Evolutionary conservation across 2,329 filamentous ascomycete genomes (phyloP).

Genomic region (Herpotrichia juniperi): DNA sequence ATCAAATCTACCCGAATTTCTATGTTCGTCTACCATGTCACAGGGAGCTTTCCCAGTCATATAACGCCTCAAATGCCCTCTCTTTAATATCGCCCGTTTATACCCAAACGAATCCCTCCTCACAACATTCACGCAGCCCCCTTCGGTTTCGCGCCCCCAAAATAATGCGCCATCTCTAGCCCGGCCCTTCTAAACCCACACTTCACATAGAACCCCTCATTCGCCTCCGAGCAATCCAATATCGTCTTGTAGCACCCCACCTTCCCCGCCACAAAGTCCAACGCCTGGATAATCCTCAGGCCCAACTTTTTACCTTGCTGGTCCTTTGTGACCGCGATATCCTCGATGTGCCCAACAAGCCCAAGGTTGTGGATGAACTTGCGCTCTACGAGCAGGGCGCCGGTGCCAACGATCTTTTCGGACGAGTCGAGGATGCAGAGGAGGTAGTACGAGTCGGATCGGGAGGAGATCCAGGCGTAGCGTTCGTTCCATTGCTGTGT

Average conservation of each 20-base stretch:
- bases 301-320: constrained; percentile 98
- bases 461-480: constrained; percentile 79
- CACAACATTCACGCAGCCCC: constrained; percentile 23
- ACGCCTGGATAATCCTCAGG: constrained; percentile 87
- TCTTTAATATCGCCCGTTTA: neutral
- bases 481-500: constrained; percentile 68
- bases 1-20: neutral
- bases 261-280: constrained; percentile 85
- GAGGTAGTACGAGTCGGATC: constrained; percentile 82
- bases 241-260: constrained; percentile 98
- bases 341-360: constrained; percentile 92
- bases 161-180: constrained; percentile 96
- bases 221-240: constrained; percentile 92
- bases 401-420: constrained; percentile 81
- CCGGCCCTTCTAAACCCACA: constrained; percentile 93
- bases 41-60: neutral
- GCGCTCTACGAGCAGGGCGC: constrained; percentile 87
- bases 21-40: neutral
- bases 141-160: constrained; percentile 49
- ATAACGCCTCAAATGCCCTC: constrained; percentile 12
- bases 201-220: constrained; percentile 98
- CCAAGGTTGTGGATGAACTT: constrained; percentile 89
- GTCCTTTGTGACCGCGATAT: constrained; percentile 92
- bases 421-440: constrained; percentile 81
- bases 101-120: constrained; percentile 1